Conservation (phyloP, 768 basidiomycete species). For the Kwoniella mangroviensis region DNA sequence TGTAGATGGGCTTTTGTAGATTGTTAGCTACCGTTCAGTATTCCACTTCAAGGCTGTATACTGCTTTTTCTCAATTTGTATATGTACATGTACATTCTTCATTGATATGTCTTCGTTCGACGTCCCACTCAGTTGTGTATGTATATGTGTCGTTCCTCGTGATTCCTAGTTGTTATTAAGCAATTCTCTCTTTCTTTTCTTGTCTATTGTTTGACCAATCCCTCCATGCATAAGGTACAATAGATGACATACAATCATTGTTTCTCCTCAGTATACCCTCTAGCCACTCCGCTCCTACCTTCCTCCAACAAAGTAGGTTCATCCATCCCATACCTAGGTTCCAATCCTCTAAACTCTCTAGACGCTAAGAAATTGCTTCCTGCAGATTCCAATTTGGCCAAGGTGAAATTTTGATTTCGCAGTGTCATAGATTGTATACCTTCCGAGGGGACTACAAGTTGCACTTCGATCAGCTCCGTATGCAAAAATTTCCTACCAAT, state of each 20-base stretch:
- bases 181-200: too few relatives aligned
- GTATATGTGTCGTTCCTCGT: too few relatives aligned
- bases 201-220: too few relatives aligned
- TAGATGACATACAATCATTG: not conserved
- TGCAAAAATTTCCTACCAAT: not conserved
- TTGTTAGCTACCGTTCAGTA: not conserved
- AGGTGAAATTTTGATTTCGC: conserved; percentile 68
- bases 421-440: conserved; percentile 60
- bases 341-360: conserved; percentile 80
- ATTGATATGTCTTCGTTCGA: too few relatives aligned
- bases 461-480: not conserved
- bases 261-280: conserved; percentile 72
- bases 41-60: too few relatives aligned
- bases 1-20: conserved; percentile 23
- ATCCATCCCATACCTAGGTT: conserved; percentile 75
- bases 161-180: too few relatives aligned
- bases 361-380: conserved; percentile 72
- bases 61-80: too few relatives aligned
- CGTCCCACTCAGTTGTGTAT: too few relatives aligned
- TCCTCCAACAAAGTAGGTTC: conserved; percentile 81
- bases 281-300: conserved; percentile 85
- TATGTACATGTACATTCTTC: too few relatives aligned
- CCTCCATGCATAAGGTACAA: not conserved
- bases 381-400: conserved; percentile 65
- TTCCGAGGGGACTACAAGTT: conserved; percentile 14